Evolutionary conservation across 352 stramenopile species (phyloP).

Genomic region (Aphanomyces euteiches): DNA sequence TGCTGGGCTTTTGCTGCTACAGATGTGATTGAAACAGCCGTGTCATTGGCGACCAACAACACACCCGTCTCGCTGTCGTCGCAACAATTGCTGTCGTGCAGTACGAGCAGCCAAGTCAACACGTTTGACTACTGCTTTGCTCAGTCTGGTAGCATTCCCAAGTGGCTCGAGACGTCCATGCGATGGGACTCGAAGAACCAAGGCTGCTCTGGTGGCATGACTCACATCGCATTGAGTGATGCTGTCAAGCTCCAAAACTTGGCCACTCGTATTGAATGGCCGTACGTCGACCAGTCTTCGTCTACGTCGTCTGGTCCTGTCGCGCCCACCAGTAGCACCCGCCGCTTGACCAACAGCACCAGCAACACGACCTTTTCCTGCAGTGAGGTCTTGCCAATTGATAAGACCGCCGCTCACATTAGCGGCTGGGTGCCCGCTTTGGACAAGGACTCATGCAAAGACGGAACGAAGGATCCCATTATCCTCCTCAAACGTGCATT

Average conservation of each 20-base stretch:
- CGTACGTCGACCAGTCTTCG: constrained; percentile 30
- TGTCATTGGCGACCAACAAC: constrained; percentile 45
- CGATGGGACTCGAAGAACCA: constrained; percentile 69
- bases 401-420: constrained; percentile 57
- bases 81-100: constrained; percentile 78
- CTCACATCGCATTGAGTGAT: constrained; percentile 63
- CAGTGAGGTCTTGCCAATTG: constrained; percentile 42
- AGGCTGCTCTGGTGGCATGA: constrained; percentile 69
- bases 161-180: constrained; percentile 64
- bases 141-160: constrained; percentile 39
- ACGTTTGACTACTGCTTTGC: constrained; percentile 83
- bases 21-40: constrained; percentile 72
- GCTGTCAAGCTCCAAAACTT: constrained; percentile 51
- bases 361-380: constrained; percentile 17
- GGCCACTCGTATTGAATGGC: constrained; percentile 34
- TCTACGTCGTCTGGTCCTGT: background rate
- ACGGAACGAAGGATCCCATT: constrained; percentile 44
- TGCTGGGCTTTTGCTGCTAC: constrained; percentile 79
- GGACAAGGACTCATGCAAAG: constrained; percentile 47
- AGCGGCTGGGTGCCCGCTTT: constrained; percentile 62
- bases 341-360: constrained; percentile 19
- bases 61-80: constrained; percentile 57
- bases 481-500: constrained; percentile 64
- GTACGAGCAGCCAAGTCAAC: constrained; percentile 54
- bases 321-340: background rate